Conservation (phyloP, 2,329 filamentous ascomycete species). For the Myriangium duriaei region DNA sequence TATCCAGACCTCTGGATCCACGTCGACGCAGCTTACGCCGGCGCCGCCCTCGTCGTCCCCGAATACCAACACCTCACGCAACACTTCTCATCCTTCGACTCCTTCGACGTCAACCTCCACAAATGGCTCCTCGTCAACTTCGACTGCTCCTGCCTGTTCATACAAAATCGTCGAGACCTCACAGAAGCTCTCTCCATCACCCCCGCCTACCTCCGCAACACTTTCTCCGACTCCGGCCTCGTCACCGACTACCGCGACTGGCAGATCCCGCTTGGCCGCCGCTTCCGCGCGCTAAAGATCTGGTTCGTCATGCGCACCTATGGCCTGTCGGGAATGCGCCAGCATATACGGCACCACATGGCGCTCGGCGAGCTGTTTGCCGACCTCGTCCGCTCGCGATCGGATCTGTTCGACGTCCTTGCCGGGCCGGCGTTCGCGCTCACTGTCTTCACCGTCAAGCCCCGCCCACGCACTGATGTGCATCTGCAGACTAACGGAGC, state of each 20-base stretch:
- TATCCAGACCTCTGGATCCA: conserved; percentile 71
- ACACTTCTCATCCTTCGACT: conserved; percentile 59
- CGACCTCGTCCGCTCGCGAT: conserved; percentile 41
- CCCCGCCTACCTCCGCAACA: conserved; percentile 71
- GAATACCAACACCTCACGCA: conserved; percentile 61
- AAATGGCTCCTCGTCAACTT: conserved; percentile 97
- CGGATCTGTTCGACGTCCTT: conserved; percentile 64
- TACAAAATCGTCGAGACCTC: conserved; percentile 63
- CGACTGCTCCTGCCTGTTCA: conserved; percentile 69
- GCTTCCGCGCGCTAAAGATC: conserved; percentile 81
- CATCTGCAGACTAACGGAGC: conserved; percentile 17
- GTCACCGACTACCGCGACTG: conserved; percentile 95
- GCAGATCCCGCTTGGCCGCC: conserved; percentile 84
- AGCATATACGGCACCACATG: conserved; percentile 59
- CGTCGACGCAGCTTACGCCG: conserved; percentile 86
- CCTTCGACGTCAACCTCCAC: conserved; percentile 92
- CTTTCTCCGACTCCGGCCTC: conserved; percentile 64
- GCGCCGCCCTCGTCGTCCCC: conserved; percentile 67
- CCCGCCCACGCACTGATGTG: conserved; percentile 20
- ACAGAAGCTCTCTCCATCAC: conserved; percentile 67
- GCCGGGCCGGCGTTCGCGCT: conserved; percentile 66
- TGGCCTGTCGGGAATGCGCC: conserved; percentile 62
- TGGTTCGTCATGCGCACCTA: conserved; percentile 89
- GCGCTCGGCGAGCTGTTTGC: conserved; percentile 59
- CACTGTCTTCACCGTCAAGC: conserved; percentile 58